Conservation (phyloP, 352 stramenopile species). For the Salisapilia sapeloensis region DNA sequence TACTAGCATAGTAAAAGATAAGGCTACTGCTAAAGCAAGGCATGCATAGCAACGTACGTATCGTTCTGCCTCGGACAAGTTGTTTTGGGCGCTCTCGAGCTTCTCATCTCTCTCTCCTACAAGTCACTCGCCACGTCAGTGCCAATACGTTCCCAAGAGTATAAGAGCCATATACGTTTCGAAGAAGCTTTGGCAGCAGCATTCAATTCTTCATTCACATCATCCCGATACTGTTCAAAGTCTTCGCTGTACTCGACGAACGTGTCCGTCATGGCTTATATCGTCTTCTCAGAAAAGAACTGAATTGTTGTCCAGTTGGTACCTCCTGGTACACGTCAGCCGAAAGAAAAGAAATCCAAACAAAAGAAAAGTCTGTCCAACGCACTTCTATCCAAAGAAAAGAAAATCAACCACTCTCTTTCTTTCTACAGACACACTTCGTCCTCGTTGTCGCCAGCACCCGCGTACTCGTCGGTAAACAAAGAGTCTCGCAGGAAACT, state of each 20-base stretch:
- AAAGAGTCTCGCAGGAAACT: too few species aligned
- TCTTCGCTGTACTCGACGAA: slow-evolving; percentile 72
- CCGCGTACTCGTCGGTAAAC: too few species aligned
- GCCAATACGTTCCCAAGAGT: background rate
- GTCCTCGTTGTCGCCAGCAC: too few species aligned
- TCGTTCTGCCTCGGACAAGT: slow-evolving; percentile 62
- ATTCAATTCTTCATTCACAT: slow-evolving; percentile 56
- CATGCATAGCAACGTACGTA: slow-evolving; percentile 50
- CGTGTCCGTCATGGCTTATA: slow-evolving; percentile 68
- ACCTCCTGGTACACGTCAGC: too few species aligned
- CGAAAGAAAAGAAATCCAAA: too few species aligned
- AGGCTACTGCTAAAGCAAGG: background rate
- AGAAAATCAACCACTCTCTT: too few species aligned
- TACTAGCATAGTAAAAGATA: slow-evolving; percentile 11
- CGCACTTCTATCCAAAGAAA: too few species aligned
- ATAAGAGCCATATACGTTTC: slow-evolving; percentile 8
- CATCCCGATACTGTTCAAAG: slow-evolving; percentile 72
- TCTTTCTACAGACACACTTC: too few species aligned
- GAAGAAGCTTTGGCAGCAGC: slow-evolving; percentile 21
- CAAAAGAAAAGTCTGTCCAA: too few species aligned
- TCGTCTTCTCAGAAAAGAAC: too few species aligned
- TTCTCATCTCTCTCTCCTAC: slow-evolving; percentile 10
- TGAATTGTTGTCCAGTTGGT: too few species aligned
- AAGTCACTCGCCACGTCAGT: background rate
- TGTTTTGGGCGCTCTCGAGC: slow-evolving; percentile 30